These are phyloP conservation scores for Apiospora sp. DNA, from an alignment of 2,329 filamentous ascomycete genomes.

Conservation along the genomic window DNA sequence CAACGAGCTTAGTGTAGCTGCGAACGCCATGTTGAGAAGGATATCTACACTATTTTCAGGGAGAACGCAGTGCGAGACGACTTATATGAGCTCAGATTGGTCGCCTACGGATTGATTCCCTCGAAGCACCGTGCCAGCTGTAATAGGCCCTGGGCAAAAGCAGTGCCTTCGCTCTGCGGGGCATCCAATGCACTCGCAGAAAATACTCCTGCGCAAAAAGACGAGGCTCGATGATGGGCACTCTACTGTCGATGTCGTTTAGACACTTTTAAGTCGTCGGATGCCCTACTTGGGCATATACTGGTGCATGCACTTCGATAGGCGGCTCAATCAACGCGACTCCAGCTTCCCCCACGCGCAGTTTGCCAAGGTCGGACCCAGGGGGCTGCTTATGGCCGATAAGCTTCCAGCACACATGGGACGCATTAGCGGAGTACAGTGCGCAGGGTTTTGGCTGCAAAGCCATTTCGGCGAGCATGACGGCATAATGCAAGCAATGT, in stretches of 20 bases:
- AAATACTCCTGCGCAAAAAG: no score
- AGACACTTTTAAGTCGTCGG: not conserved
- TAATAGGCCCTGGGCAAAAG: not conserved
- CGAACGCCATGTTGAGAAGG: conserved; percentile 69
- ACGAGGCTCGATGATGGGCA: not conserved
- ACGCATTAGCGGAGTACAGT: conserved; percentile 16
- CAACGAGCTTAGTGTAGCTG: conserved; percentile 68
- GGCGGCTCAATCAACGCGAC: not conserved
- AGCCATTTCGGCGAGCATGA: not conserved
- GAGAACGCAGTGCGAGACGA: not conserved
- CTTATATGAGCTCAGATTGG: not conserved
- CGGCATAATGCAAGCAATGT: conserved; percentile 13
- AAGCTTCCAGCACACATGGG: conserved; percentile 5
- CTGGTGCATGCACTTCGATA: not conserved
- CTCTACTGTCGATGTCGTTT: not conserved
- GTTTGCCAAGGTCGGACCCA: conserved; percentile 6
- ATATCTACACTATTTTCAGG: not conserved
- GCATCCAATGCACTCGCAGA: not conserved
- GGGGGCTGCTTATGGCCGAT: conserved; percentile 2
- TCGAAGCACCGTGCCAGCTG: not conserved
- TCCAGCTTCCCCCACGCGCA: conserved; percentile 16
- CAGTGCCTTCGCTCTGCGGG: not conserved
- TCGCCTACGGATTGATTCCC: not conserved
- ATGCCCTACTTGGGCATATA: not conserved
- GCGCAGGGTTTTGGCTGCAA: not conserved